Conservation (phyloP, 2,329 filamentous ascomycete species). For the Chaetomiaceae sp. region DNA sequence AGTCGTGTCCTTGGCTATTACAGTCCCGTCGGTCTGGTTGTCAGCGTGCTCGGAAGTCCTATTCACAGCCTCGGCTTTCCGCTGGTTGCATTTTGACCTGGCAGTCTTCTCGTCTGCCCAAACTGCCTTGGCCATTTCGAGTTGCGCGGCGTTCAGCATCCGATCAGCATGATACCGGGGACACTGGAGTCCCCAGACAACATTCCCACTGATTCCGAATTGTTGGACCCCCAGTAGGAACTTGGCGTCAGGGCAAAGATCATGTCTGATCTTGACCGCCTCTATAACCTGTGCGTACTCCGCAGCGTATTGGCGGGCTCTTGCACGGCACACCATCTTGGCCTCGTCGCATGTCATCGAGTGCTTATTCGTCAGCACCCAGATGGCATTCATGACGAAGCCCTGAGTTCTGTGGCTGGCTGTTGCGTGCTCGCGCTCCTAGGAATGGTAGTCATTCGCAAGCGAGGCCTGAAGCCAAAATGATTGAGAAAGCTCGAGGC, state of each 20-base stretch:
- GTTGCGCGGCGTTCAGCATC: not conserved
- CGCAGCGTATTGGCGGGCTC: not conserved
- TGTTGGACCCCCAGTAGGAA: slow-evolving; percentile 4
- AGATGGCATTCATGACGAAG: slow-evolving; percentile 9
- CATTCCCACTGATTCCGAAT: slow-evolving; percentile 12
- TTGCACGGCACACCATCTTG: slow-evolving; percentile 1
- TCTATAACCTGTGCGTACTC: slow-evolving; percentile 5
- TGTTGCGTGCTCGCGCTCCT: slow-evolving; percentile 3
- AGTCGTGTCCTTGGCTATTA: not conserved
- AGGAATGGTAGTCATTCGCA: slow-evolving; percentile 15
- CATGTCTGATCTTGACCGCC: not conserved
- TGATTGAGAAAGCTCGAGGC: slow-evolving; percentile 5
- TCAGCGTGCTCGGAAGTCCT: too few relatives aligned
- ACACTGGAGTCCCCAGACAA: slow-evolving; percentile 13
- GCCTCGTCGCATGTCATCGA: slow-evolving; percentile 9
- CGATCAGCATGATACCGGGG: slow-evolving; percentile 10
- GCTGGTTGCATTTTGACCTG: not conserved
- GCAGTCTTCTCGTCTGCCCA: not conserved
- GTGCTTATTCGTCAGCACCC: slow-evolving; percentile 11
- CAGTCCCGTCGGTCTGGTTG: too few relatives aligned
- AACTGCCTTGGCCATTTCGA: not conserved
- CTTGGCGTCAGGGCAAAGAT: slow-evolving; percentile 8
- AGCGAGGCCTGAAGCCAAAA: slow-evolving; percentile 7
- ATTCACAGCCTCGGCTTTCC: not conserved
- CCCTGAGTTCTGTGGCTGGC: not conserved